A percentile compares a stretch with the other conserved stretches of the same genome.
Conservation (phyloP, 306 rosid genomes). For the Cicer cuneatum region DNA sequence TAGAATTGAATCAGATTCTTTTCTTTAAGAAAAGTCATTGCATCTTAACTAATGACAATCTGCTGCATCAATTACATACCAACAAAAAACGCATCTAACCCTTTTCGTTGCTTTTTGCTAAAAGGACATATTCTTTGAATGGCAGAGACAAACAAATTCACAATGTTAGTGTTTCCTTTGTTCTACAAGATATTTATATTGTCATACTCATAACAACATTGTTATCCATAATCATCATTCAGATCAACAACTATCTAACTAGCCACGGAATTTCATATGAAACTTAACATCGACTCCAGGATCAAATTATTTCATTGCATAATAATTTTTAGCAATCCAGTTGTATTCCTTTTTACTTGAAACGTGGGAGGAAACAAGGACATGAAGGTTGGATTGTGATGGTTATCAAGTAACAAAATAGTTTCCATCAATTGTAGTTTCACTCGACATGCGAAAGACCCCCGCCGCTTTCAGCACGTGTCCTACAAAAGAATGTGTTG, state of each 20-base stretch:
- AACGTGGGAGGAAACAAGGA: slow-evolving; percentile 2
- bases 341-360: neutral
- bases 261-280: slow-evolving; percentile 16
- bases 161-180: slow-evolving; percentile 27
- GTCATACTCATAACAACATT: slow-evolving; percentile 16
- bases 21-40: slow-evolving; percentile 37
- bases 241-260: slow-evolving; percentile 17
- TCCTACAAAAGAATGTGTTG: slow-evolving; percentile 54
- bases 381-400: neutral
- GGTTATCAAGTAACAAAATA: slow-evolving; percentile 29
- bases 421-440: slow-evolving; percentile 24
- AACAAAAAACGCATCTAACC: slow-evolving; percentile 33
- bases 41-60: slow-evolving; percentile 36
- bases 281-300: slow-evolving; percentile 41
- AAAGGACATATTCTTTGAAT: slow-evolving; percentile 39
- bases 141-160: slow-evolving; percentile 9
- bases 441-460: slow-evolving; percentile 87
- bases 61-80: slow-evolving; percentile 6
- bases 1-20: slow-evolving; percentile 46
- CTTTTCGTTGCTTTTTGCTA: slow-evolving; percentile 25
- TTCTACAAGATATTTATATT: slow-evolving; percentile 28
- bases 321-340: slow-evolving; percentile 34
- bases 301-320: slow-evolving; percentile 37
- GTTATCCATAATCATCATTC: slow-evolving; percentile 35
- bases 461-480: slow-evolving; percentile 77